These are phyloP conservation scores for Ramalina peruviana DNA, from an alignment of 495 filamentous ascomycete genomes.

Conservation along the genomic window DNA sequence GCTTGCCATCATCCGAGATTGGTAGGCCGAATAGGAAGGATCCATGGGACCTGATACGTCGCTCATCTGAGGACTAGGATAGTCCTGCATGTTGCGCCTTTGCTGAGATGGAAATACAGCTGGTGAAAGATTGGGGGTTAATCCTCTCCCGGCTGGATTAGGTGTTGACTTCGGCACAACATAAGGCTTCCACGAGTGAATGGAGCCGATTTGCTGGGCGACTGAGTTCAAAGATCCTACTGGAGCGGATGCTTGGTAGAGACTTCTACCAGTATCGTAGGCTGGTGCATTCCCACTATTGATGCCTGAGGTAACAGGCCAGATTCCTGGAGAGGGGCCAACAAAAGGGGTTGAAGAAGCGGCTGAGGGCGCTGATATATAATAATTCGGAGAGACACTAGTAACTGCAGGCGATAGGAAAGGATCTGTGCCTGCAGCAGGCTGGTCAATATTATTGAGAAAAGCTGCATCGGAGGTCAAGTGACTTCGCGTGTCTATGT, in stretches of 20 bases:
- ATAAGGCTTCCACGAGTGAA: conserved; percentile 6
- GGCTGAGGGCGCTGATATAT: conserved; percentile 8
- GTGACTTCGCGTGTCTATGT: conserved; percentile 8
- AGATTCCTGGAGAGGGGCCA: conserved; percentile 5
- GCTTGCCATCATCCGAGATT: conserved; percentile 5
- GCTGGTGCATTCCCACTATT: conserved; percentile 2
- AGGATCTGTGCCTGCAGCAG: not conserved
- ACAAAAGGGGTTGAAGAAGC: conserved; percentile 7
- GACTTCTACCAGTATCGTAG: not conserved
- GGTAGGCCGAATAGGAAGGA: conserved; percentile 11
- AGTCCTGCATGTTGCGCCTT: conserved; percentile 9
- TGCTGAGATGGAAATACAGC: conserved; percentile 1
- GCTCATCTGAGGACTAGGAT: conserved; percentile 15
- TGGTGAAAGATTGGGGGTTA: not conserved
- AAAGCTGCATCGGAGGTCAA: not conserved
- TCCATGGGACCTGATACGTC: conserved; percentile 10
- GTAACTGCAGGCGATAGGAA: not conserved
- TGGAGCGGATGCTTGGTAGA: conserved; percentile 4
- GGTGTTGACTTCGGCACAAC: conserved; percentile 2
- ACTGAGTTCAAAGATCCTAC: not conserved
- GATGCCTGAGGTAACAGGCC: conserved; percentile 13
- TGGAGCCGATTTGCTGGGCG: conserved; percentile 1
- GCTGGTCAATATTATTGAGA: conserved; percentile 9
- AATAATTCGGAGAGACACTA: conserved; percentile 2
- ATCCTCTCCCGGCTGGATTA: conserved; percentile 1